Evolutionary conservation across 306 rosid species (phyloP).

Genomic region (Ziziphus jujuba): DNA sequence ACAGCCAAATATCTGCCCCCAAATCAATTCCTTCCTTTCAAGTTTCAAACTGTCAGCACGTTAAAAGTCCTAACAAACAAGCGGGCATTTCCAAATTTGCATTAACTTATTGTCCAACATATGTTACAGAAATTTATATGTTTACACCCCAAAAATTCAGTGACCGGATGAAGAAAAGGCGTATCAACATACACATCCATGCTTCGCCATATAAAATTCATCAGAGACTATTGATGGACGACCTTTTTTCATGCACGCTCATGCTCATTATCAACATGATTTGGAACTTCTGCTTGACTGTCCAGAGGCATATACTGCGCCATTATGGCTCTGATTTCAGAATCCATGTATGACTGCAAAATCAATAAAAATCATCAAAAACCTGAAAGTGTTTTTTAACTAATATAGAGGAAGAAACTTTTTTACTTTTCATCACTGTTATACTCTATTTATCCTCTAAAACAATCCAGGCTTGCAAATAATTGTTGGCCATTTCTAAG

Average conservation of each 20-base stretch:
- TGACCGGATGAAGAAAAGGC: conserved; percentile 31
- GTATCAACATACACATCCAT: conserved; percentile 36
- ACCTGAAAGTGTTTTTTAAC: background rate
- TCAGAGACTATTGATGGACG: conserved; percentile 10
- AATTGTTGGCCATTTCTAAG: too few relatives aligned
- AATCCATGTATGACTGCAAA: conserved; percentile 96
- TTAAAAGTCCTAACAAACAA: conserved; percentile 37
- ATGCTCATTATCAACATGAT: conserved; percentile 58
- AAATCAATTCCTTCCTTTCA: conserved; percentile 24
- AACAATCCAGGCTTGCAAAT: too few relatives aligned
- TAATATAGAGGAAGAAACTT: background rate
- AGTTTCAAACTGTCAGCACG: conserved; percentile 20
- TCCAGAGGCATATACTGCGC: conserved; percentile 99
- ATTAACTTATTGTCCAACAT: conserved; percentile 42
- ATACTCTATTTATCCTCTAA: background rate
- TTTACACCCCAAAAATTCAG: conserved; percentile 40
- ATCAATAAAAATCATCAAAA: conserved; percentile 27
- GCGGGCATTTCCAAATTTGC: conserved; percentile 37
- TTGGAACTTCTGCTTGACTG: conserved; percentile 83
- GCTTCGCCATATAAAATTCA: conserved; percentile 29
- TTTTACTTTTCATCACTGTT: background rate
- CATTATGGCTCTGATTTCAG: conserved; percentile 98
- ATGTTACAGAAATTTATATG: conserved; percentile 34
- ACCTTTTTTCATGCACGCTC: conserved; percentile 52
- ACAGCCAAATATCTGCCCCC: conserved; percentile 16